Evolutionary conservation across 352 stramenopile genomes (phyloP).

Genomic region (Plasmopara muralis): DNA sequence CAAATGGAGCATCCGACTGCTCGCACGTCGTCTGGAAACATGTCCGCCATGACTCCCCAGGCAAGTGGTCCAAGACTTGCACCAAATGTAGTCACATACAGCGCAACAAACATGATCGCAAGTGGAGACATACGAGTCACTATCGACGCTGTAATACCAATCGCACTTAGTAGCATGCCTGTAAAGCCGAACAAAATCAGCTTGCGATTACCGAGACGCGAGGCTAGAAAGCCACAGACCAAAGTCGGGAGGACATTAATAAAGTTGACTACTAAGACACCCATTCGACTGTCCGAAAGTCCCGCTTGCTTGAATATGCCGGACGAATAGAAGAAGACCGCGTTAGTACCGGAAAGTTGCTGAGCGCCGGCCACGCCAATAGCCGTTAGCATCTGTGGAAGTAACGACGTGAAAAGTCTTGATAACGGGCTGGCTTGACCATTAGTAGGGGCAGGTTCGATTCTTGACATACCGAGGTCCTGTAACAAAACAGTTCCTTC

Average conservation of each 20-base stretch:
- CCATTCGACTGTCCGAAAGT: slow-evolving; percentile 25
- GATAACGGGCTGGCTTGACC: slow-evolving; percentile 9
- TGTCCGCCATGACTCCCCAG: slow-evolving; percentile 39
- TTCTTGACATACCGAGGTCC: not conserved
- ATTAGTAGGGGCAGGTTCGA: slow-evolving; percentile 14
- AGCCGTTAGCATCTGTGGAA: slow-evolving; percentile 32
- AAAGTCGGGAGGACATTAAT: slow-evolving; percentile 30
- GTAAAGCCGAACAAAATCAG: slow-evolving; percentile 29
- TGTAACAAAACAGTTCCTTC: too few species aligned
- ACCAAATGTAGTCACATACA: slow-evolving; percentile 40
- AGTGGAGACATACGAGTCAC: slow-evolving; percentile 19
- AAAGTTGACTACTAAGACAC: slow-evolving; percentile 29
- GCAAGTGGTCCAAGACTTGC: slow-evolving; percentile 43
- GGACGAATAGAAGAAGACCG: slow-evolving; percentile 45
- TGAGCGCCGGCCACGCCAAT: slow-evolving; percentile 26
- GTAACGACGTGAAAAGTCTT: not conserved
- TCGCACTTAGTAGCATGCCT: slow-evolving; percentile 30
- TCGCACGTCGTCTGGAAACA: slow-evolving; percentile 49
- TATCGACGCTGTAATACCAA: slow-evolving; percentile 41
- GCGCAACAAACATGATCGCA: slow-evolving; percentile 38
- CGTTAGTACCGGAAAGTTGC: slow-evolving; percentile 45
- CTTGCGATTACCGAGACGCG: slow-evolving; percentile 22
- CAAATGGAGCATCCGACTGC: slow-evolving; percentile 5
- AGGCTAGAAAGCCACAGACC: slow-evolving; percentile 18
- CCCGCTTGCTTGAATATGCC: slow-evolving; percentile 8